Conservation (phyloP, 257 asterid genomes). For the Scutellaria galericulata region DNA sequence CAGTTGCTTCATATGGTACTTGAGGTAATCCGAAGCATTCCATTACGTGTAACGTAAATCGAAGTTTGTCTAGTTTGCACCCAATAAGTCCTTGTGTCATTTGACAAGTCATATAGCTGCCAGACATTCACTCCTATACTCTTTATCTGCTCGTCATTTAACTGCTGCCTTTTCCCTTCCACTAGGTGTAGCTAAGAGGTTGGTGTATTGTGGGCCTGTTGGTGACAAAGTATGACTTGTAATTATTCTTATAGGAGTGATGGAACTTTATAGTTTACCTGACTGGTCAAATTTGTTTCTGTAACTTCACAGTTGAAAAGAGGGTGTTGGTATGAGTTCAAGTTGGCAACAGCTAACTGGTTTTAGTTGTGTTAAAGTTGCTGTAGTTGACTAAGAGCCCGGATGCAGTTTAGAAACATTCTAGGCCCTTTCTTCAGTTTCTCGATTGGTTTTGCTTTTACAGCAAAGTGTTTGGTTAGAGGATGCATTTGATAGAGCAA, state of each 20-base stretch:
- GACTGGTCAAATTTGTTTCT: constrained; percentile 25
- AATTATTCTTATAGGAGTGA: not conserved
- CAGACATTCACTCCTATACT: not conserved
- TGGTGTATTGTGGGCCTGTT: not conserved
- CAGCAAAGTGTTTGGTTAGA: too few relatives aligned
- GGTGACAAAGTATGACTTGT: not conserved
- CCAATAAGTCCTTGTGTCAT: constrained; percentile 15
- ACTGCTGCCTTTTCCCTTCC: constrained; percentile 2
- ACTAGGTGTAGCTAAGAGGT: constrained; percentile 7
- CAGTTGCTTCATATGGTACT: constrained; percentile 99
- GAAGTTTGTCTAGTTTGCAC: not conserved
- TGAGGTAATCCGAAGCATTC: constrained; percentile 62
- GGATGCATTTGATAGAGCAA: constrained; percentile 34
- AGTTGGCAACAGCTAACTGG: constrained; percentile 6
- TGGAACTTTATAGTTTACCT: not conserved
- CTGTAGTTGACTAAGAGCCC: too few relatives aligned
- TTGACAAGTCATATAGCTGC: constrained; percentile 26
- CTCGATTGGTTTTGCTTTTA: too few relatives aligned
- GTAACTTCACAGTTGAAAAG: constrained; percentile 21
- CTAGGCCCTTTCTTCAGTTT: too few relatives aligned
- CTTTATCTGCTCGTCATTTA: not conserved
- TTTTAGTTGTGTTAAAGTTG: too few relatives aligned
- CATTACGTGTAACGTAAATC: constrained; percentile 20
- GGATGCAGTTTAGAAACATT: too few relatives aligned
- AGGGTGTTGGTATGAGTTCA: constrained; percentile 1